Conservation (phyloP, 2,329 filamentous ascomycete species). For the Stagonosporopsis tanaceti region DNA sequence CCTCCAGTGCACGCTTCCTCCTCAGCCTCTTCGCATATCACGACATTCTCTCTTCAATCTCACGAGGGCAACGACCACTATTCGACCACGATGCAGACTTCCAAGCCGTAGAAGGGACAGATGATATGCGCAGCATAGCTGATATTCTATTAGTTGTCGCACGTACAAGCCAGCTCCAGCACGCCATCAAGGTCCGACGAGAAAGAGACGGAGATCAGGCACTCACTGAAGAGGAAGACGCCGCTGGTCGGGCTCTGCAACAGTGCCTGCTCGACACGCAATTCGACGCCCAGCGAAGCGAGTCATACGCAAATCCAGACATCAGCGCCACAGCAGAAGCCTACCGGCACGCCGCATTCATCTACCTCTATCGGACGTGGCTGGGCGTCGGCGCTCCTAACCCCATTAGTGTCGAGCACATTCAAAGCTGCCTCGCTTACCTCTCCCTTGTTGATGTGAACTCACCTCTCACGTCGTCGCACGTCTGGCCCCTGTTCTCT, state of each 20-base stretch:
- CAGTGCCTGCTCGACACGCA: constrained; percentile 29
- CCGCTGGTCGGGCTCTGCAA: constrained; percentile 29
- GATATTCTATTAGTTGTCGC: constrained; percentile 37
- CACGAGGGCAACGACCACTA: constrained; percentile 36
- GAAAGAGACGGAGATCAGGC: constrained; percentile 2
- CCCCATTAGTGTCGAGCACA: constrained; percentile 39
- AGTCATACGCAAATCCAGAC: constrained; percentile 20
- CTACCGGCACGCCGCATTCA: constrained; percentile 45
- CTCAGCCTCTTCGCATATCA: constrained; percentile 44
- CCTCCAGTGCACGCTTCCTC: constrained; percentile 38
- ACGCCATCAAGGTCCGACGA: constrained; percentile 28
- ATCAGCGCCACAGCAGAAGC: constrained; percentile 38
- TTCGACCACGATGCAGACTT: constrained; percentile 33
- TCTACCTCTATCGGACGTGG: constrained; percentile 46
- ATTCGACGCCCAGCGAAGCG: constrained; percentile 15
- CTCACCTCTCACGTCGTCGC: constrained; percentile 38
- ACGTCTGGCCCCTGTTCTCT: constrained; percentile 45
- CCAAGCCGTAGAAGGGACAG: constrained; percentile 33
- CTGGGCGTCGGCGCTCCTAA: constrained; percentile 42
- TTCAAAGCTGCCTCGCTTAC: constrained; percentile 32
- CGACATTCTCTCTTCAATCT: constrained; percentile 43
- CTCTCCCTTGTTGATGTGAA: constrained; percentile 26
- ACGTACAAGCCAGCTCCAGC: constrained; percentile 37
- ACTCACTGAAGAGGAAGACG: constrained; percentile 31
- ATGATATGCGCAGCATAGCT: constrained; percentile 36